Evolutionary conservation across 2,329 filamentous ascomycete species (phyloP), one percentile per base, ranked within the genome.

Genomic region (Onygena corvina): DNA sequence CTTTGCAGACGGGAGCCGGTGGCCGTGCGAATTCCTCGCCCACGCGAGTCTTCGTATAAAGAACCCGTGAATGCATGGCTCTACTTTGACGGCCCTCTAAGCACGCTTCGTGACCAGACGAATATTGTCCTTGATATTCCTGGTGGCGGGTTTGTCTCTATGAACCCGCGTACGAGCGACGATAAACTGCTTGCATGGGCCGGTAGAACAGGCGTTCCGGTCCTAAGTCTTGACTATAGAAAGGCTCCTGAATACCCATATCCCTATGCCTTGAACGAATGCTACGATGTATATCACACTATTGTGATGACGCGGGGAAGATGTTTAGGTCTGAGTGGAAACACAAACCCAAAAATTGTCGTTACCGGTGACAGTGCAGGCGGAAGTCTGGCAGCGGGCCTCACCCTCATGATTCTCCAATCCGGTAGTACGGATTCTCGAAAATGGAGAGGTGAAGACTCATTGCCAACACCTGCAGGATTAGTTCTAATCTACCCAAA

Each of bases 181-280:
- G 92, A 98, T 65, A 94, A 93, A 66, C 73, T 98, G 14, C 79
- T 94, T 57, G 81, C 85, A 1, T 98, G 92, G 92, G 87, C 92
- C 0, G 84, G 84, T 12, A 89, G 85, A 64, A 86, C 86, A 0
- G 86, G 88, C 0, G 65, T 94, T n/a, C 90, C 92, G 0, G 76
- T 98, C 4, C 68, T 98, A 50, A 94, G 90, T 58, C 67, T 98
- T 51, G 88, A 98, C 61, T 98, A 98, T 67, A 79, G 77, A 57
- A 92, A 92, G 62, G 86, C 86, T 0, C 86, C 86, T 0, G 86
- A 93, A 59, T 81, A 79, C 63, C 86, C 86, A 0, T 93, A 90
- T 57, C 86, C 86, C 0, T 88, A 88, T 63, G 86, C 85, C 1
- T 67, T 93, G 31, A 87, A 93, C 60, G 86, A 93, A 64, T 92